Conservation (phyloP, 1,284 basidiomycete genomes). For the Leccinum fuscescens region DNA sequence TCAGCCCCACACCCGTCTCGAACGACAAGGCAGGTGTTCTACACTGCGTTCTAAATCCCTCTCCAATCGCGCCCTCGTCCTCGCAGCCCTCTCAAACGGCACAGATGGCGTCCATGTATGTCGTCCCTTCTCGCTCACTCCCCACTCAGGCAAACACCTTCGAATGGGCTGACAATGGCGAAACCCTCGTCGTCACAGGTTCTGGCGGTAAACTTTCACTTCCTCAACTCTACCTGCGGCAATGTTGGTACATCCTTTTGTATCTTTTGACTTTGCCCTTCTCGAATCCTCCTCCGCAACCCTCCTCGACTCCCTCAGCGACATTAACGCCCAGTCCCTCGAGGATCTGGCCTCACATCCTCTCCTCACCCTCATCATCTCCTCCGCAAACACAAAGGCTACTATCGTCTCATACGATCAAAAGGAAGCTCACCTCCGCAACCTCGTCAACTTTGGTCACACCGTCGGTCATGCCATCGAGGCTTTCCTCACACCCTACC, state of each 20-base stretch:
- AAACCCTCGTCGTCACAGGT: conserved; percentile 91
- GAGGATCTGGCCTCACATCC: conserved; percentile 72
- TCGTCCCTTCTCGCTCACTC: conserved; percentile 6
- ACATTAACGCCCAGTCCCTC: conserved; percentile 60
- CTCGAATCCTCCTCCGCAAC: conserved; percentile 84
- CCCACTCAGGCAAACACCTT: conserved; percentile 75
- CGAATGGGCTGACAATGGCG: conserved; percentile 90
- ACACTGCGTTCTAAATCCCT: not conserved
- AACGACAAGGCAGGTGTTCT: conserved; percentile 5
- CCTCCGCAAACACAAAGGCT: conserved; percentile 88
- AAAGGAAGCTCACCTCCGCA: conserved; percentile 91
- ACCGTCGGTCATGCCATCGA: conserved; percentile 96
- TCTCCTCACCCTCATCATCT: conserved; percentile 81
- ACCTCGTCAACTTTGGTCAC: conserved; percentile 97
- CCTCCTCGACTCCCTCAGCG: conserved; percentile 45
- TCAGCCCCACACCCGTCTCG: not conserved
- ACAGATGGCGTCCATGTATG: conserved; percentile 86
- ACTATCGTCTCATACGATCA: conserved; percentile 96
- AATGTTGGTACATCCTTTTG: conserved; percentile 16
- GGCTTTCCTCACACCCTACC: conserved; percentile 85
- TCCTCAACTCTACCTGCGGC: conserved; percentile 79
- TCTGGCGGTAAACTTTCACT: conserved; percentile 48
- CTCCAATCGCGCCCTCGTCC: conserved; percentile 83
- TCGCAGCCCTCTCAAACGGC: conserved; percentile 89
- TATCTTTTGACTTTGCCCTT: conserved; percentile 53